Conservation (phyloP, 2,329 filamentous ascomycete genomes). For the Cladosporium sp. region DNA sequence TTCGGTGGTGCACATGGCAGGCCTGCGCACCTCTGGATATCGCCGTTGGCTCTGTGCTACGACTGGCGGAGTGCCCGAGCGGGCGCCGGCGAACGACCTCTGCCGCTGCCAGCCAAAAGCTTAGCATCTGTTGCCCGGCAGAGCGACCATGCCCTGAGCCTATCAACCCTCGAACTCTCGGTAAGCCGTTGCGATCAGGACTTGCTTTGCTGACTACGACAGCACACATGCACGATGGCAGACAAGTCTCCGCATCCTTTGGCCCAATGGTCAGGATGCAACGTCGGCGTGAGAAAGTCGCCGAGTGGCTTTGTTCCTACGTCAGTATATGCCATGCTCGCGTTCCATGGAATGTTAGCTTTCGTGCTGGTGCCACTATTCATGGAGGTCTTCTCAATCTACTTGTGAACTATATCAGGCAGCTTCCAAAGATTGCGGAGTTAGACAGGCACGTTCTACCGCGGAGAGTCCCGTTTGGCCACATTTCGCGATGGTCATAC, state of each 20-base stretch:
- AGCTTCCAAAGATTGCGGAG: background rate
- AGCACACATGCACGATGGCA: background rate
- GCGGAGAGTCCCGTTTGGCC: background rate
- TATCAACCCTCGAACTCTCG: background rate
- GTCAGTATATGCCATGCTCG: background rate
- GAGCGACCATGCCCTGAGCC: constrained; percentile 1
- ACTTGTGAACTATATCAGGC: background rate
- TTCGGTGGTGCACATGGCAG: constrained; percentile 6
- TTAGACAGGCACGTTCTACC: background rate
- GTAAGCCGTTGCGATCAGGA: background rate
- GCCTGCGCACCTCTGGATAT: constrained; percentile 6
- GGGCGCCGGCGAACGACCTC: background rate
- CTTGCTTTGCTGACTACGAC: constrained; percentile 12
- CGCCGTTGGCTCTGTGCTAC: constrained; percentile 6
- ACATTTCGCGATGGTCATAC: background rate
- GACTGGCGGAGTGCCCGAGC: constrained; percentile 15
- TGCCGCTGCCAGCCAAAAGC: constrained; percentile 2
- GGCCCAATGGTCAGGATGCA: constrained; percentile 9
- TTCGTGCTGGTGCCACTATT: background rate
- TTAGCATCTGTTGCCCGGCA: constrained; percentile 2
- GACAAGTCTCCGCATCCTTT: constrained; percentile 8
- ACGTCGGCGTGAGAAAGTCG: constrained; percentile 12
- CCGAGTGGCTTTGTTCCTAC: constrained; percentile 3
- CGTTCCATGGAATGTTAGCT: background rate
- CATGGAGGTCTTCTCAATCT: background rate